Evolutionary conservation across 2,329 filamentous ascomycete genomes (phyloP).

Genomic region (Endocalyx cinctus): DNA sequence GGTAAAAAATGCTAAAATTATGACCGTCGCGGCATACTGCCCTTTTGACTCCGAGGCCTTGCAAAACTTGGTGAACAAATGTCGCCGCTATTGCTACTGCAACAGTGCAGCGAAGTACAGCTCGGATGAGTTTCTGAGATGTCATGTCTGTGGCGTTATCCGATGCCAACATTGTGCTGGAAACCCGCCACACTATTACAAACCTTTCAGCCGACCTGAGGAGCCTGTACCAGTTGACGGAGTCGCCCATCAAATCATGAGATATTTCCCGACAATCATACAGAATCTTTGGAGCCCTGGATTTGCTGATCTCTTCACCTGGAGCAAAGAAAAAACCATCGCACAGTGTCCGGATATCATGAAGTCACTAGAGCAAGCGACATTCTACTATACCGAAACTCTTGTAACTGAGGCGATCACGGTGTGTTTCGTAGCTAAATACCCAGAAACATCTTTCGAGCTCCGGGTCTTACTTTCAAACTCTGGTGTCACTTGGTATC

Average conservation of each 20-base stretch:
- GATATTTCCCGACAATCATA: slow-evolving; percentile 15
- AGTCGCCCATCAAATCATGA: slow-evolving; percentile 18
- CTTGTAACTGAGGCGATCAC: slow-evolving; percentile 17
- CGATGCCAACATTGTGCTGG: slow-evolving; percentile 34
- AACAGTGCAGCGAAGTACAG: slow-evolving; percentile 27
- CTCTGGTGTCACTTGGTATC: slow-evolving; percentile 14
- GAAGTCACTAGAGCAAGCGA: slow-evolving; percentile 5
- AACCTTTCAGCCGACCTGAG: slow-evolving; percentile 4
- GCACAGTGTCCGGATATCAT: slow-evolving; percentile 1
- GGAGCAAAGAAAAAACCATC: too few relatives aligned
- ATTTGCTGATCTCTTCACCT: too few relatives aligned
- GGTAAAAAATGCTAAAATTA: too few relatives aligned
- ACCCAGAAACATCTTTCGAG: slow-evolving; percentile 8
- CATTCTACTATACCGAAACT: slow-evolving; percentile 18
- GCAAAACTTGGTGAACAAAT: slow-evolving; percentile 7
- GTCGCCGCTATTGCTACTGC: slow-evolving; percentile 32
- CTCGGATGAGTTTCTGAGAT: slow-evolving; percentile 20
- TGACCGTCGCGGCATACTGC: too few relatives aligned
- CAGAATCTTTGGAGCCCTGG: slow-evolving; percentile 2
- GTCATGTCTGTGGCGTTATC: slow-evolving; percentile 29
- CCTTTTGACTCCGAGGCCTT: too few relatives aligned
- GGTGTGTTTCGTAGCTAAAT: slow-evolving; percentile 10
- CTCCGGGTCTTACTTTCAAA: slow-evolving; percentile 13
- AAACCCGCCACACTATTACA: slow-evolving; percentile 32
- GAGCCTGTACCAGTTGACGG: slow-evolving; percentile 12